These are phyloP conservation scores for Aeschynomene evenia DNA, from an alignment of 306 rosid genomes.

Conservation along the genomic window DNA sequence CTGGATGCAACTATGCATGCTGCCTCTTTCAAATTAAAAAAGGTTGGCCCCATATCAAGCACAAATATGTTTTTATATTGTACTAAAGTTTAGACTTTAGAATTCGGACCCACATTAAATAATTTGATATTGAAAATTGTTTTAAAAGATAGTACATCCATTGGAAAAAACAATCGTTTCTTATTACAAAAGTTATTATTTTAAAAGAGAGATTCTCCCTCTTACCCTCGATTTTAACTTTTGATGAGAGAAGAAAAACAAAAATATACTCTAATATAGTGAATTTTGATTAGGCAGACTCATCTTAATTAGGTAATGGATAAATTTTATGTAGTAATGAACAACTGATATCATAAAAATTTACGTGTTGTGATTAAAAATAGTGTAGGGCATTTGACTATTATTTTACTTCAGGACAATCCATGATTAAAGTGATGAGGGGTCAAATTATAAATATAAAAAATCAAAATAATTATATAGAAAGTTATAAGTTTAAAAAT, in stretches of 20 bases:
- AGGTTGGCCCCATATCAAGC: conserved; percentile 22
- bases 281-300: background rate
- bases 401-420: too few relatives aligned
- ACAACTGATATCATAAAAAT: background rate
- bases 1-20: background rate
- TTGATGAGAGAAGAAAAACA: too few relatives aligned
- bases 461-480: too few relatives aligned
- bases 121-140: conserved; percentile 13
- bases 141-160: conserved; percentile 13
- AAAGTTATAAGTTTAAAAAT: too few relatives aligned
- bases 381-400: background rate
- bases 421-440: too few relatives aligned
- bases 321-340: too few relatives aligned
- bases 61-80: conserved; percentile 16
- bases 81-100: conserved; percentile 26
- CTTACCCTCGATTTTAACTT: too few relatives aligned
- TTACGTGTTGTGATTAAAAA: background rate
- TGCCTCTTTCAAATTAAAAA: background rate
- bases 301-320: background rate
- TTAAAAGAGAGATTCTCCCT: background rate
- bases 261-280: background rate
- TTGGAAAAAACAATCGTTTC: background rate
- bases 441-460: too few relatives aligned
- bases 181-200: background rate
- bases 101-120: conserved; percentile 25